Conservation (phyloP, 306 rosid genomes). For the Cucumis melo region DNA sequence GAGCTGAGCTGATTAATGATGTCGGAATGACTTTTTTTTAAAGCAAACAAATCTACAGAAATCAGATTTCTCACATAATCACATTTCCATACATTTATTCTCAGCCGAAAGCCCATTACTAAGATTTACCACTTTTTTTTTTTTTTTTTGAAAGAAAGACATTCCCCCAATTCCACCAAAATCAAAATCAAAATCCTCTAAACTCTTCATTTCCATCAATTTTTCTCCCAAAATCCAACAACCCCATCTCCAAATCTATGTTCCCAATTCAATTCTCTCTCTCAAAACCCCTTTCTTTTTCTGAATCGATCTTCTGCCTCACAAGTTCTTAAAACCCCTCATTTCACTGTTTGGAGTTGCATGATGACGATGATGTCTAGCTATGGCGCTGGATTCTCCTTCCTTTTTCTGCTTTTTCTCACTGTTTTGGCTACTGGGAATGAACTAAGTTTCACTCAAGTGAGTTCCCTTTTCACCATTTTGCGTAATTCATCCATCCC, state of each 20-base stretch:
- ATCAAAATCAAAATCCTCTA: background rate
- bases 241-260: background rate
- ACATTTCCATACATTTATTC: background rate
- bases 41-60: background rate
- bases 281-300: background rate
- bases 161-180: background rate
- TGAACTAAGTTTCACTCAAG: conserved; percentile 38
- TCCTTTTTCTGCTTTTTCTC: conserved; percentile 44
- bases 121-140: background rate
- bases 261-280: background rate
- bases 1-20: background rate
- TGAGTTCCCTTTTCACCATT: conserved; percentile 23
- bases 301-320: background rate
- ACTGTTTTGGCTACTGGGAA: conserved; percentile 13
- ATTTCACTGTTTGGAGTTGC: background rate
- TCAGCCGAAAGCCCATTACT: background rate
- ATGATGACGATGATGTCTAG: conserved; percentile 28
- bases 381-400: conserved; percentile 41
- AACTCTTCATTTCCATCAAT: background rate
- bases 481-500: background rate
- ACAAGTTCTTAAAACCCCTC: background rate
- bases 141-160: background rate
- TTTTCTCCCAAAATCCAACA: background rate
- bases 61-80: conserved; percentile 2
- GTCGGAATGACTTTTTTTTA: background rate